These are phyloP conservation scores for Saussurea involucrata DNA, from an alignment of 129 eudicot species.

Conservation along the genomic window DNA sequence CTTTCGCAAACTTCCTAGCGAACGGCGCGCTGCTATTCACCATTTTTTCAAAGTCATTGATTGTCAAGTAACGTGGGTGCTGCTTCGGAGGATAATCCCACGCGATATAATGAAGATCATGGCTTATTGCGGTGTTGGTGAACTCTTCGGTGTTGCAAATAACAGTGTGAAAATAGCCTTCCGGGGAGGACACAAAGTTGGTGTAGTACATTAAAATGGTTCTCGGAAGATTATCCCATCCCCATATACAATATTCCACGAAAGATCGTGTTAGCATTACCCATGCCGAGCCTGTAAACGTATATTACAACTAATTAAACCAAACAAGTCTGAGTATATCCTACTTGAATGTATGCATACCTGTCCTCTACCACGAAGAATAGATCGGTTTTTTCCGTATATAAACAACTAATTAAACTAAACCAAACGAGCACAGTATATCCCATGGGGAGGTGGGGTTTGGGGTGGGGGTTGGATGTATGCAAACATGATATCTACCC, in stretches of 20 bases:
- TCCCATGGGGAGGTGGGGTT: too few species aligned
- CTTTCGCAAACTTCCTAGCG: slow-evolving; percentile 83
- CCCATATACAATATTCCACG: slow-evolving; percentile 94
- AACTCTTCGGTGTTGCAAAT: slow-evolving; percentile 88
- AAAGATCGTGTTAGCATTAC: slow-evolving; percentile 83
- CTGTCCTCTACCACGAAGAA: neutral
- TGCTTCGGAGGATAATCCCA: slow-evolving; percentile 98
- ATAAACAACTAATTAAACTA: neutral
- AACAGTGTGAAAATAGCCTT: slow-evolving; percentile 94
- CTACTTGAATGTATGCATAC: neutral
- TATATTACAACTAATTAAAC: neutral
- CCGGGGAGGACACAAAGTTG: slow-evolving; percentile 92
- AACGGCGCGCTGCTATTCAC: slow-evolving; percentile 87
- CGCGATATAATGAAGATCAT: slow-evolving; percentile 95
- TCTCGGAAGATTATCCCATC: slow-evolving; percentile 91
- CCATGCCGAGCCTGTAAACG: slow-evolving; percentile 89
- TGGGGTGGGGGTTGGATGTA: too few species aligned
- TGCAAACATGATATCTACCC: too few species aligned
- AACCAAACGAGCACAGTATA: too few species aligned
- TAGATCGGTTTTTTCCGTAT: neutral
- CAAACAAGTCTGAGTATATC: neutral
- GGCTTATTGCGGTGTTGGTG: slow-evolving; percentile 66
- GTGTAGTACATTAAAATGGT: slow-evolving; percentile 88
- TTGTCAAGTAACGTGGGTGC: slow-evolving; percentile 72
- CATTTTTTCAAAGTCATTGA: slow-evolving; percentile 79